These are phyloP conservation scores for Linum trigynum DNA, from an alignment of 345 rosid genomes.

Conservation along the genomic window DNA sequence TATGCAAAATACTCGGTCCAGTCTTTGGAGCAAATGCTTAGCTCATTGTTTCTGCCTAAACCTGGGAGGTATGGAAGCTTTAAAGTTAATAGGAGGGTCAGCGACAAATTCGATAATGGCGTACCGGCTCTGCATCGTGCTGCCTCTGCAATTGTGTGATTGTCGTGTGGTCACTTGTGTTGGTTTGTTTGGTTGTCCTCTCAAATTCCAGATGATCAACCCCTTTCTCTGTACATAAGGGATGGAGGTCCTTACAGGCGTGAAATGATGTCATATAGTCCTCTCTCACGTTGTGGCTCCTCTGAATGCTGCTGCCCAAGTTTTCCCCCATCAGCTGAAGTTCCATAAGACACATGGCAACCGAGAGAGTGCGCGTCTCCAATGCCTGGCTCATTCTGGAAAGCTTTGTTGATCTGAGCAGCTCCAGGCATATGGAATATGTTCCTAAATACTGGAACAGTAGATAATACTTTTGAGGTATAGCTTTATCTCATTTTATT, in stretches of 20 bases:
- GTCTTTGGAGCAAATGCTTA: slow-evolving; percentile 70
- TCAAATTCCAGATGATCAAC: background rate
- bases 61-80: slow-evolving; percentile 84
- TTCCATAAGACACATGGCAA: background rate
- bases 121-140: slow-evolving; percentile 35
- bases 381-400: background rate
- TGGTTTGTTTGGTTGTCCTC: background rate
- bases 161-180: too few relatives aligned
- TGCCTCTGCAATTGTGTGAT: background rate
- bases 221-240: background rate
- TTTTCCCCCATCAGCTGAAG: background rate
- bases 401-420: background rate
- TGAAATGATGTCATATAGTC: too few relatives aligned
- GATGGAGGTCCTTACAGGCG: background rate
- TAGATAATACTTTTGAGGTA: background rate
- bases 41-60: slow-evolving; percentile 67
- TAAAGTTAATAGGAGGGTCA: slow-evolving; percentile 44
- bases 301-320: background rate
- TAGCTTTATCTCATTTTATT: background rate
- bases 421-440: background rate
- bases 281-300: too few relatives aligned
- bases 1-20: slow-evolving; percentile 82
- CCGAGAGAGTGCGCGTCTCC: background rate
- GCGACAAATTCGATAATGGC: slow-evolving; percentile 46
- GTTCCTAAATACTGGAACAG: background rate